phyloP scores from a whole-genome alignment of 768 basidiomycete species.

The Lentinula detonsa region DNA sequence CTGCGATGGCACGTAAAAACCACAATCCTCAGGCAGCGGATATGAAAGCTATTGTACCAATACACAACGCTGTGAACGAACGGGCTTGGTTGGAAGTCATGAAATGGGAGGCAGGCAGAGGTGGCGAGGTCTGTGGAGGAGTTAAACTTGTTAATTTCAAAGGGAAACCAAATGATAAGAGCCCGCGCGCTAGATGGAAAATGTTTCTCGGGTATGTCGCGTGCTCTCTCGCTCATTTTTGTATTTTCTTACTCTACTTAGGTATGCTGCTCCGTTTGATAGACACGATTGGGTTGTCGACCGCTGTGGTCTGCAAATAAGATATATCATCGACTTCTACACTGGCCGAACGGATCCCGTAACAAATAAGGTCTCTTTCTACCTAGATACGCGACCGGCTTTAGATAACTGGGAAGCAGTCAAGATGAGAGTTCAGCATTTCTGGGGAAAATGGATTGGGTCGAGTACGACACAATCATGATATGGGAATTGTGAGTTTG shows the following conservation, averaged over 20 bases:
- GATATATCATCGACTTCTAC: constrained; percentile 99
- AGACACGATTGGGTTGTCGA: constrained; percentile 97
- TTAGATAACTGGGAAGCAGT: constrained; percentile 93
- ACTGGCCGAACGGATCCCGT: constrained; percentile 58
- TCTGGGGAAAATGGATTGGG: constrained; percentile 35
- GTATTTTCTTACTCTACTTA: constrained; percentile 22
- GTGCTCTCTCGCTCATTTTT: constrained; percentile 5
- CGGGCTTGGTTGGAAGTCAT: constrained; percentile 80
- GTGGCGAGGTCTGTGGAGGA: constrained; percentile 78
- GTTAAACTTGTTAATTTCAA: constrained; percentile 85
- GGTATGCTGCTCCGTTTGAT: constrained; percentile 93
- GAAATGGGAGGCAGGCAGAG: constrained; percentile 77
- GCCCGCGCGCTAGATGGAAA: constrained; percentile 76
- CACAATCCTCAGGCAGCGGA: constrained; percentile 83
- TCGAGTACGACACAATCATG: constrained; percentile 1
- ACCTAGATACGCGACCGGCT: constrained; percentile 91
- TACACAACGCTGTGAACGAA: constrained; percentile 99
- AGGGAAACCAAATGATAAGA: constrained; percentile 77
- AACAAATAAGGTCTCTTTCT: constrained; percentile 70
- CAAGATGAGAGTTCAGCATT: constrained; percentile 66
- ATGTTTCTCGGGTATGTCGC: constrained; percentile 77
- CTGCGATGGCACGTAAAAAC: constrained; percentile 94
- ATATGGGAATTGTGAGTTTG: not conserved
- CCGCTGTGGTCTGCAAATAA: constrained; percentile 80
- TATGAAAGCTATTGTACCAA: constrained; percentile 95